A percentile compares a stretch with the other conserved stretches of the same genome.
These are phyloP conservation scores for Draba incana DNA, from an alignment of 345 rosid genomes.

Conservation along the genomic window DNA sequence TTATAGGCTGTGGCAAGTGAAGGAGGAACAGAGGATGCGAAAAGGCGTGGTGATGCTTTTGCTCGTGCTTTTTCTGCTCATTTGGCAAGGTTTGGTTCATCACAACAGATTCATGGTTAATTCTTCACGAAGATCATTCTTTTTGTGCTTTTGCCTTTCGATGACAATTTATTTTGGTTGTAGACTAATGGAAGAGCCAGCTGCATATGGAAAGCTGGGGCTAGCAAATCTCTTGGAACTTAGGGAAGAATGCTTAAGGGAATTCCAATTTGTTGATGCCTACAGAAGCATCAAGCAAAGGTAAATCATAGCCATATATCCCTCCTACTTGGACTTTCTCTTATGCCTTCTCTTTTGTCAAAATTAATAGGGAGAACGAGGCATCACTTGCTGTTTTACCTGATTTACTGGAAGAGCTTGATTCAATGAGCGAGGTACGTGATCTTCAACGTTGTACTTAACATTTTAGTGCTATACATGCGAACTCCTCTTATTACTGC, in stretches of 20 bases:
- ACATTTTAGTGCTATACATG: background rate
- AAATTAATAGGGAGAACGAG: constrained; percentile 85
- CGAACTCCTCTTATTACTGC: constrained; percentile 16
- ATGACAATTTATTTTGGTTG: constrained; percentile 22
- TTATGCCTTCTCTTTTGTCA: constrained; percentile 18
- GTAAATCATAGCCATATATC: constrained; percentile 42
- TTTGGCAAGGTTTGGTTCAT: constrained; percentile 75
- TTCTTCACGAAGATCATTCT: background rate
- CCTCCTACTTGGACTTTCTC: constrained; percentile 18
- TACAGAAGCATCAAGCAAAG: constrained; percentile 97
- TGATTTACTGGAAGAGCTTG: constrained; percentile 85
- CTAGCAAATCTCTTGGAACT: constrained; percentile 97
- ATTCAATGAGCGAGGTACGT: constrained; percentile 80
- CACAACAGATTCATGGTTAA: constrained; percentile 10
- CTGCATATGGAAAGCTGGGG: constrained; percentile 97
- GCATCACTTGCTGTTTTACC: constrained; percentile 98
- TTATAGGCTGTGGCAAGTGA: constrained; percentile 98
- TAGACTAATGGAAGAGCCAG: constrained; percentile 99
- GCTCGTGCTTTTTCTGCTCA: constrained; percentile 99
- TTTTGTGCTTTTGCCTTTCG: background rate
- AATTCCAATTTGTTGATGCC: constrained; percentile 92
- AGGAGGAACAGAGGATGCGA: constrained; percentile 97
- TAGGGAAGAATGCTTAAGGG: constrained; percentile 97
- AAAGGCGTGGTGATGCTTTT: constrained; percentile 98
- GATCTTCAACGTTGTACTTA: constrained; percentile 8